A percentile compares a stretch with the other conserved stretches of the same genome.
phyloP scores from a whole-genome alignment of 345 rosid genomes.

The Hirschfeldia incana region DNA sequence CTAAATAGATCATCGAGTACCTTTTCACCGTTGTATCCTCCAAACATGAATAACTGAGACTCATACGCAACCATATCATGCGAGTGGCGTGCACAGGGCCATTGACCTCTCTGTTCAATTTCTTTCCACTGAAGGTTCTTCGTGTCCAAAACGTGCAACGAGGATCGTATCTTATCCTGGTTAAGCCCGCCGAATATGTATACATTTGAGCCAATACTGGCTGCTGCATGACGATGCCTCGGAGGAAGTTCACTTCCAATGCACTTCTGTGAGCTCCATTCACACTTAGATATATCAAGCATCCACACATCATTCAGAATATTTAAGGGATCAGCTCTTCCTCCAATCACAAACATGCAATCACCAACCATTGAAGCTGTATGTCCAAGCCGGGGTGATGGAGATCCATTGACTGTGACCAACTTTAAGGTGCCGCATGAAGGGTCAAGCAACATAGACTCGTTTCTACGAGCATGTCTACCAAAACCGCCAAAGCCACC shows the following conservation, averaged over 20 bases:
- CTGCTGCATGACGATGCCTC: slow-evolving; percentile 92
- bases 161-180: slow-evolving; percentile 54
- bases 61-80: slow-evolving; percentile 77
- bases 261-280: slow-evolving; percentile 64
- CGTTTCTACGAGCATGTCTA: slow-evolving; percentile 84
- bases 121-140: slow-evolving; percentile 63
- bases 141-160: slow-evolving; percentile 59
- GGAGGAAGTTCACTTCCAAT: slow-evolving; percentile 61
- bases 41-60: slow-evolving; percentile 68
- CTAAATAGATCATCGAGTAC: slow-evolving; percentile 78
- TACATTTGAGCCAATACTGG: slow-evolving; percentile 64
- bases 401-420: slow-evolving; percentile 46
- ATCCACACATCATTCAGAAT: slow-evolving; percentile 79
- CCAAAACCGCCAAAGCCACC: slow-evolving; percentile 97
- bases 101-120: slow-evolving; percentile 50
- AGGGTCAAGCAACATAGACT: slow-evolving; percentile 64
- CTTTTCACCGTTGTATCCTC: slow-evolving; percentile 74
- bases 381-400: slow-evolving; percentile 84
- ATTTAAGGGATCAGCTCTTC: slow-evolving; percentile 74
- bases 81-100: slow-evolving; percentile 86
- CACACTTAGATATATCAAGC: slow-evolving; percentile 45
- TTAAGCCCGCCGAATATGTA: slow-evolving; percentile 82
- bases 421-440: slow-evolving; percentile 47
- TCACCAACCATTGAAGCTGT: slow-evolving; percentile 70
- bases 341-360: slow-evolving; percentile 74